phyloP scores from a whole-genome alignment of 805 yeast species.

The Lipomyces oligophaga region DNA sequence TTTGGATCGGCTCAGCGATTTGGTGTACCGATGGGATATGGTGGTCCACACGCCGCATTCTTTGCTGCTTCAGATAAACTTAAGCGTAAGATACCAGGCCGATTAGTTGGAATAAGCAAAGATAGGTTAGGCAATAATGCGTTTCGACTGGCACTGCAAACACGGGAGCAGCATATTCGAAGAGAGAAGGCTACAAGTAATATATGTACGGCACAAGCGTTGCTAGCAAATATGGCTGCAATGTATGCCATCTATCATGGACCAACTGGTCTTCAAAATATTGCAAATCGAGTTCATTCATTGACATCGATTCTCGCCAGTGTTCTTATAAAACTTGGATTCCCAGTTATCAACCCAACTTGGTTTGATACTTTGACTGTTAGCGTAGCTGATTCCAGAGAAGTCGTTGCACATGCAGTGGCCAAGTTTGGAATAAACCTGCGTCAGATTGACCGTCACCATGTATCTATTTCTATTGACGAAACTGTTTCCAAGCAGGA shows the following conservation, averaged over 20 bases:
- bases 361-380: conserved; percentile 78
- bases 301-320: conserved; percentile 68
- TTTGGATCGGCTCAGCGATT: conserved; percentile 92
- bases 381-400: conserved; percentile 60
- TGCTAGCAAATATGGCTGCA: conserved; percentile 91
- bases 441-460: conserved; percentile 57
- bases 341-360: conserved; percentile 51
- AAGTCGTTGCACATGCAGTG: conserved; percentile 56
- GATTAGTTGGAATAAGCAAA: conserved; percentile 88
- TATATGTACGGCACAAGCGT: conserved; percentile 96
- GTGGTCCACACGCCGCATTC: conserved; percentile 99
- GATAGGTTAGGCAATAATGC: conserved; percentile 91
- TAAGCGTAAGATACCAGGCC: conserved; percentile 93
- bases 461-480: conserved; percentile 81
- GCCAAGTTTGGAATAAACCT: conserved; percentile 66
- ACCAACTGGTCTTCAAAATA: conserved; percentile 72
- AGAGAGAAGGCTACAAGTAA: conserved; percentile 97
- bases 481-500: conserved; percentile 74
- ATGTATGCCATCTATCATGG: conserved; percentile 97
- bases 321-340: conserved; percentile 46
- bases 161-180: conserved; percentile 97
- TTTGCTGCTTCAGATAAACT: conserved; percentile 78
- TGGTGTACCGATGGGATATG: conserved; percentile 97
- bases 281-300: conserved; percentile 73
- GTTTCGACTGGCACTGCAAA: conserved; percentile 86